A percentile compares a stretch with the other conserved stretches of the same genome.
phyloP scores from a whole-genome alignment of 495 filamentous ascomycete species.

The Evansstolkia leycettana region DNA sequence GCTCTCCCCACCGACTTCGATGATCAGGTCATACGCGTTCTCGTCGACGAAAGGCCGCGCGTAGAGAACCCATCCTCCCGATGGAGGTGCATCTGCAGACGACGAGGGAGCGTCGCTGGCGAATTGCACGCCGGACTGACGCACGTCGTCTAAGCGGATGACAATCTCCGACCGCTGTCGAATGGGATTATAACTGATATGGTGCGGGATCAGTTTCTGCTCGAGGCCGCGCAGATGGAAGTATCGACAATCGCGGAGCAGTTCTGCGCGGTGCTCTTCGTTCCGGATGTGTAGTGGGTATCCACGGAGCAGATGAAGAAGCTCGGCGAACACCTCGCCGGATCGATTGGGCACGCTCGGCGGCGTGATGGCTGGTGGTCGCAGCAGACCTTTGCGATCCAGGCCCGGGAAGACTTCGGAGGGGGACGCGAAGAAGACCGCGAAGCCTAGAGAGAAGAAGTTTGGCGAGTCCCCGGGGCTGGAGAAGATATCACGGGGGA shows the following conservation, averaged over 20 bases:
- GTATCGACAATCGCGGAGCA: conserved; percentile 82
- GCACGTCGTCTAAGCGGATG: conserved; percentile 71
- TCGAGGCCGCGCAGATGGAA: conserved; percentile 87
- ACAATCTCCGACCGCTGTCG: conserved; percentile 62
- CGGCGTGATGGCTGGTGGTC: conserved; percentile 76
- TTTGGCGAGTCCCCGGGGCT: conserved; percentile 81
- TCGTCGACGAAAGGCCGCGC: conserved; percentile 75
- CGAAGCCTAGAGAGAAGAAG: conserved; percentile 90
- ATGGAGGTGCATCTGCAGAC: conserved; percentile 11
- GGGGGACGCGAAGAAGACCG: conserved; percentile 73
- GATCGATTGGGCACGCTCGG: conserved; percentile 71
- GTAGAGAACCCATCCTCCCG: conserved; percentile 58
- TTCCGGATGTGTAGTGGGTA: conserved; percentile 72
- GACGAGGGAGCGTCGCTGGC: conserved; percentile 21
- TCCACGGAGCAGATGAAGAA: conserved; percentile 78
- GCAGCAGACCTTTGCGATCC: conserved; percentile 65
- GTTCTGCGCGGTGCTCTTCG: conserved; percentile 62
- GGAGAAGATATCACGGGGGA: conserved; percentile 80
- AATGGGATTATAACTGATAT: conserved; percentile 63
- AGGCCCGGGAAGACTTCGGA: conserved; percentile 79
- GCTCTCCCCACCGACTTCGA: conserved; percentile 64
- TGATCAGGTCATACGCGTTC: conserved; percentile 54
- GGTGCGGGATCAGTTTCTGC: conserved; percentile 71
- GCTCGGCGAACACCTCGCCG: conserved; percentile 66
- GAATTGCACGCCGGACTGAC: conserved; percentile 70